Conservation (phyloP, 805 yeast species). For the Zygoascus tannicola region DNA sequence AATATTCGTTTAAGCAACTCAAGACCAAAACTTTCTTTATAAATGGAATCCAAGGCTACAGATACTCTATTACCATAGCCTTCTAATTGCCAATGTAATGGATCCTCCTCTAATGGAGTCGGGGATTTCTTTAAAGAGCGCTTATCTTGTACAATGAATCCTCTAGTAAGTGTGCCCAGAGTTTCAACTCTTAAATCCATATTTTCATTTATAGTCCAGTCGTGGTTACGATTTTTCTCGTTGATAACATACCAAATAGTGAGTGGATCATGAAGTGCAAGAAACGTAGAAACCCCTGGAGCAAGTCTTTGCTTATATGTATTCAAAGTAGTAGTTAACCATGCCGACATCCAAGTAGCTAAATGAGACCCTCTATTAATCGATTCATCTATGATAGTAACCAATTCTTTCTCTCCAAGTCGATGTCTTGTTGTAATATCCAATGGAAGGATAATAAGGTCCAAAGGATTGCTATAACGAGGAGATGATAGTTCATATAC, state of each 20-base stretch:
- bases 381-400: neutral
- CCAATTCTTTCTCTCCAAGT: conserved; percentile 16
- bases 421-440: conserved; percentile 30
- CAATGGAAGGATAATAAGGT: conserved; percentile 30
- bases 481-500: conserved; percentile 21
- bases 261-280: conserved; percentile 29
- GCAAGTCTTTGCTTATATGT: conserved; percentile 11
- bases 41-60: conserved; percentile 18
- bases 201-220: conserved; percentile 15
- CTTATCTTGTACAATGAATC: conserved; percentile 11
- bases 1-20: conserved; percentile 8
- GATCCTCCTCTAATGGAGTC: conserved; percentile 7
- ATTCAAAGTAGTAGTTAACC: conserved; percentile 25
- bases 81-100: conserved; percentile 16
- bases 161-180: conserved; percentile 31
- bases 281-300: neutral
- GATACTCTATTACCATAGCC: conserved; percentile 20
- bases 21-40: conserved; percentile 15
- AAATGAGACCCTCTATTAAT: conserved; percentile 22
- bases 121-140: conserved; percentile 7
- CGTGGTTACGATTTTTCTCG: conserved; percentile 3
- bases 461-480: conserved; percentile 18
- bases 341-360: conserved; percentile 28
- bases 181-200: conserved; percentile 33
- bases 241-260: conserved; percentile 27